Percentiles rank a stretch among this genome's conserved stretches.
phyloP scores from a whole-genome alignment of 2,329 filamentous ascomycete genomes.

The Hypoxylon sp. region DNA sequence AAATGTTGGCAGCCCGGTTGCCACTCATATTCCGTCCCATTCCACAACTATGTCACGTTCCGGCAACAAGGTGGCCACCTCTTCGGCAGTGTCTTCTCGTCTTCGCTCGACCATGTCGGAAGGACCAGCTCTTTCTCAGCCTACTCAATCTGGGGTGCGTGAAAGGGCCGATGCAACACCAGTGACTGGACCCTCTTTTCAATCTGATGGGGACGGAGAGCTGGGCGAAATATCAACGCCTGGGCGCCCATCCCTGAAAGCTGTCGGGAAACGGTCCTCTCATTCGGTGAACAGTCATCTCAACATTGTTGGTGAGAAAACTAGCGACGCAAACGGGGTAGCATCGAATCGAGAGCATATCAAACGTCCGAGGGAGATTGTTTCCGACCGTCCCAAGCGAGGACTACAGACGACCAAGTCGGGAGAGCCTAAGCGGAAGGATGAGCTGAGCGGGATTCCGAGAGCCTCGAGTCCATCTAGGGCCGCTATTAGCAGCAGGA shows the following conservation, averaged over 20 bases:
- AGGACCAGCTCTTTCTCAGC: neutral
- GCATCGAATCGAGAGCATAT: neutral
- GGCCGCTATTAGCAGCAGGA: conserved; percentile 10
- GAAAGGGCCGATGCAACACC: conserved; percentile 16
- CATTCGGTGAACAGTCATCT: conserved; percentile 29
- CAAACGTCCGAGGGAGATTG: neutral
- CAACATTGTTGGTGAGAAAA: conserved; percentile 17
- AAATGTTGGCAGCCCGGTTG: neutral
- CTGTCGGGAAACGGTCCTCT: conserved; percentile 21
- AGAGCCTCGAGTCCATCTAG: neutral
- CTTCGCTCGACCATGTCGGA: neutral
- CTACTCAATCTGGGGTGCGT: conserved; percentile 2
- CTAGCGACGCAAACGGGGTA: neutral
- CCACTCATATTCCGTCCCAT: neutral
- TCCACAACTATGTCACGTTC: conserved; percentile 12
- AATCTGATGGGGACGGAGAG: conserved; percentile 10
- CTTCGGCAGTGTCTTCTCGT: neutral
- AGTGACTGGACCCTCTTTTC: conserved; percentile 1
- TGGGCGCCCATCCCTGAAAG: conserved; percentile 9
- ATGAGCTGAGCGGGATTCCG: neutral
- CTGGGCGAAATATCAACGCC: neutral
- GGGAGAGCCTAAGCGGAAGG: neutral
- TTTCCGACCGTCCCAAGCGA: neutral
- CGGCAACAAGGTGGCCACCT: neutral
- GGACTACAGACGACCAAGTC: neutral